Base-by-base conservation (phyloP, 2,329 filamentous ascomycete species). In the Fusarium sp. region DNA sequence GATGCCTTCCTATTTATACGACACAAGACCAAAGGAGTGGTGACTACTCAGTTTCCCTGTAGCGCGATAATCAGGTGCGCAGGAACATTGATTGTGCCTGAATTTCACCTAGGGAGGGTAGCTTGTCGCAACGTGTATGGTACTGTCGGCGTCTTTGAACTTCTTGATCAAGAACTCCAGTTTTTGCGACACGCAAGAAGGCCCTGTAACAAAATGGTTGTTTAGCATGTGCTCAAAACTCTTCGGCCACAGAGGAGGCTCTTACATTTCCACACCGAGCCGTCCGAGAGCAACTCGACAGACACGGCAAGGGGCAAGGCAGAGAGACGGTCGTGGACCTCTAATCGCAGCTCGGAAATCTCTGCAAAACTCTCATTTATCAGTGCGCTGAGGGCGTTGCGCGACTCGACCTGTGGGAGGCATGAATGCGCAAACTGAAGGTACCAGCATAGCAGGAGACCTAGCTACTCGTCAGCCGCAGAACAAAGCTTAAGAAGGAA, bases 221-320 rank as follows among this genome's bases (percentile, higher is more conserved):
- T 57, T 54, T 57, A 57, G 52, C 20, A 35, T 57, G n/a, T 57
- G 30, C 27, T 57, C 52, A 57, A 57, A 35, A 22, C 52, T 35
- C 52, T 15, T 33, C 33, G 30, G 52, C 33, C 33, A 35, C 52
- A 10, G 20, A 10, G 32, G 30, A 57, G 12, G 30, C 45, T 22
- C 60, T 63, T 63, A 63, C 60, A 63, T 11, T 63, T 63, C 60
- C 60, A 63, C 45, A 63, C 25, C 11, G 60, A 63, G 38, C 22
- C 33, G 47, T 63, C 60, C 15, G 45, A 63, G 60, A 63, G 60
- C 35, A 63, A 50, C 27, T 63, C 60, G 25, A 50, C 60, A 15
- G 43, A 63, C 12, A 63, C 60, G 45, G 45, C 60, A 54, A 63
- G 60, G 30, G 60, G 60, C 35, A 63, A 40, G 20, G 47, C 32